phyloP scores from a whole-genome alignment of 148 eudicot genomes.

The Chenopodium album region DNA sequence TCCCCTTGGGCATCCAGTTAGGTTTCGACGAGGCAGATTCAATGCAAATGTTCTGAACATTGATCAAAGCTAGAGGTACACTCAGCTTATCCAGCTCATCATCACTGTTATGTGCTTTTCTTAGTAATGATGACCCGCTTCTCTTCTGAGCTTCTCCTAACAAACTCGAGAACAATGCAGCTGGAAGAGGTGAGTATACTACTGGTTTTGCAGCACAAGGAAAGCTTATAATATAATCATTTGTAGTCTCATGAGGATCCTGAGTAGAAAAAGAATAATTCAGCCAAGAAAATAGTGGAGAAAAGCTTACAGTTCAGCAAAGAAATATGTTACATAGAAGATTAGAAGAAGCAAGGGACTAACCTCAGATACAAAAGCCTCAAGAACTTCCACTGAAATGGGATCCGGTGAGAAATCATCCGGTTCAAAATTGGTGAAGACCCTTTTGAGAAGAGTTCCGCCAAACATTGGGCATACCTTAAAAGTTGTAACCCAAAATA shows the following conservation, averaged over 20 bases:
- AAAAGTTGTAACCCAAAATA: constrained; percentile 14
- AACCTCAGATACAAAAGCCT: constrained; percentile 75
- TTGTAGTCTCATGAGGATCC: constrained; percentile 42
- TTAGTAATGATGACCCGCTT: constrained; percentile 58
- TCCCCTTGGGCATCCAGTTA: constrained; percentile 53
- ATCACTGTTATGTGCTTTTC: constrained; percentile 80
- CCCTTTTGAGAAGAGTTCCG: constrained; percentile 58
- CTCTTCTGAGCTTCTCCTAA: constrained; percentile 54
- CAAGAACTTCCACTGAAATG: constrained; percentile 54
- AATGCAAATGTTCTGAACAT: constrained; percentile 44
- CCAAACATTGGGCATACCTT: constrained; percentile 84
- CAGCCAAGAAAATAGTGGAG: neutral
- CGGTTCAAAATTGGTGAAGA: constrained; percentile 67
- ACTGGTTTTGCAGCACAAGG: constrained; percentile 66
- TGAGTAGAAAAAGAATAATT: constrained; percentile 23
- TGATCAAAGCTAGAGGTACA: constrained; percentile 57
- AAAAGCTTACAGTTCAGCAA: neutral
- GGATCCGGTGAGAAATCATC: constrained; percentile 89
- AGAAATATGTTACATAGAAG: neutral
- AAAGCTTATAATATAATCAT: constrained; percentile 37
- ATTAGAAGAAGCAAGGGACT: constrained; percentile 19
- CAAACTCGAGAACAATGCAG: constrained; percentile 48
- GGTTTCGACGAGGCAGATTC: constrained; percentile 45
- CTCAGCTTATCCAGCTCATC: constrained; percentile 84
- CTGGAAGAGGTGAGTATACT: constrained; percentile 59